Evolutionary conservation across 768 basidiomycete genomes (phyloP), one percentile per base, ranked within the genome.

Genomic region (Crepidotus variabilis): DNA sequence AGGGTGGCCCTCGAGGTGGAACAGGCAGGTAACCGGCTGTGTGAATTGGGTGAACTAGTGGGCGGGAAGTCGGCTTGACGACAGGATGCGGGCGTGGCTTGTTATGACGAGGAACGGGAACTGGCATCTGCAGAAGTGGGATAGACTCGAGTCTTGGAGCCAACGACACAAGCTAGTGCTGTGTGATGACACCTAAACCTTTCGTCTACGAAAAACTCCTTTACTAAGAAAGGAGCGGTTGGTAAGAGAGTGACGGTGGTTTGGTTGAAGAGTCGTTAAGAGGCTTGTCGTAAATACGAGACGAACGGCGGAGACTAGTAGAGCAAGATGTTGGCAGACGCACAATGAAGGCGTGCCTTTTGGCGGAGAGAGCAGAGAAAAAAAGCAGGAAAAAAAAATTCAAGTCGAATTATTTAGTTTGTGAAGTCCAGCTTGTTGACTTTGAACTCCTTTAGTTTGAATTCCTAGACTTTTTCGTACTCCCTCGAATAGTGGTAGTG

Each of bases 321-420:
- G 64, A 56, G 56, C 58, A 60, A 57, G 62, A 56, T 58, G 63
- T 61, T 68, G 90, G 88, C 88, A 77, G 78, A 92, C 90, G 90
- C 90, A 80, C 90, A 91, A 79, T 87, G 80, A 92, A 92, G 90
- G 90, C 90, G 90, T 82, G 88, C 88, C 88, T 91, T 91, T 92
- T 91, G 67, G 64, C 61, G 61, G 63, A 67, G 50, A 62, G 66
- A 64, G 61, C 58, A 70, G 61, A 66, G 66, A 63, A 66, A 65
- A 67, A 64, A 63, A 63, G 64, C 64, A 67, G 63, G 63, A 57
- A 58, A 63, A 66, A 63, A 62, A 62, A 65, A 55, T 51, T 59
- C 50, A 59, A 59, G 58, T 47, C 50, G 47, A 54, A 55, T 50
- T 47, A 48, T 55, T 59, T 53, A 45, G 39, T 53, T 45, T 53